Conservation (phyloP, 768 basidiomycete genomes). For the Leucosporidium yakuticum region DNA sequence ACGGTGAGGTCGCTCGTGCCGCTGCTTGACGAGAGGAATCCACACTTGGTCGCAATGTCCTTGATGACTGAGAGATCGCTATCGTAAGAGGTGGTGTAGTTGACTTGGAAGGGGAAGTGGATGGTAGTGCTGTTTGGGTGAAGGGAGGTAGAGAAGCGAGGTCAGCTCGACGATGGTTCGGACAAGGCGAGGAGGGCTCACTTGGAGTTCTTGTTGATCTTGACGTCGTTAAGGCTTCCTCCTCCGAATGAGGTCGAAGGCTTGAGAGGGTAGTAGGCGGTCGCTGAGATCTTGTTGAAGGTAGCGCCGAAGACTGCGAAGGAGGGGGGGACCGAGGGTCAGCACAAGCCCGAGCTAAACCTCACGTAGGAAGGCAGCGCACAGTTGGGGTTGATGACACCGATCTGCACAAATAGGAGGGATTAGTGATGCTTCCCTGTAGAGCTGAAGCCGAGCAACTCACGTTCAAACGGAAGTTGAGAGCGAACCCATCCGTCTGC, state of each 20-base stretch:
- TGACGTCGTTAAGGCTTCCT: conserved; percentile 29
- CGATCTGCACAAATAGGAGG: conserved; percentile 18
- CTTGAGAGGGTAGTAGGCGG: conserved; percentile 36
- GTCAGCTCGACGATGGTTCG: no score
- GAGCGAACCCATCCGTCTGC: conserved; percentile 25
- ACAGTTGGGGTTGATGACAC: conserved; percentile 40
- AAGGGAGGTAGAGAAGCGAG: neutral
- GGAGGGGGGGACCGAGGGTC: neutral
- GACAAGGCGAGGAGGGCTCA: neutral
- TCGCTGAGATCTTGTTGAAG: conserved; percentile 34
- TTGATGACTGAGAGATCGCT: conserved; percentile 29
- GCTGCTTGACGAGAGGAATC: conserved; percentile 26
- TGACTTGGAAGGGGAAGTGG: conserved; percentile 38
- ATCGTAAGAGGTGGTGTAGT: conserved; percentile 37
- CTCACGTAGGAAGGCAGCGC: neutral
- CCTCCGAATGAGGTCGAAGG: conserved; percentile 29
- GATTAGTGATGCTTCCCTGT: no score
- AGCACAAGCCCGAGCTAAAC: no score
- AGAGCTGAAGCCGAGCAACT: neutral
- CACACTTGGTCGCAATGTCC: conserved; percentile 37
- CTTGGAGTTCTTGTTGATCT: conserved; percentile 36
- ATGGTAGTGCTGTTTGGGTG: conserved; percentile 17
- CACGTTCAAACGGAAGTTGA: conserved; percentile 35
- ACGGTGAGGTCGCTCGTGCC: conserved; percentile 21
- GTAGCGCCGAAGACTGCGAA: conserved; percentile 39